Base-by-base conservation (phyloP, 2,329 filamentous ascomycete species). In the Aspergillus vadensis region DNA sequence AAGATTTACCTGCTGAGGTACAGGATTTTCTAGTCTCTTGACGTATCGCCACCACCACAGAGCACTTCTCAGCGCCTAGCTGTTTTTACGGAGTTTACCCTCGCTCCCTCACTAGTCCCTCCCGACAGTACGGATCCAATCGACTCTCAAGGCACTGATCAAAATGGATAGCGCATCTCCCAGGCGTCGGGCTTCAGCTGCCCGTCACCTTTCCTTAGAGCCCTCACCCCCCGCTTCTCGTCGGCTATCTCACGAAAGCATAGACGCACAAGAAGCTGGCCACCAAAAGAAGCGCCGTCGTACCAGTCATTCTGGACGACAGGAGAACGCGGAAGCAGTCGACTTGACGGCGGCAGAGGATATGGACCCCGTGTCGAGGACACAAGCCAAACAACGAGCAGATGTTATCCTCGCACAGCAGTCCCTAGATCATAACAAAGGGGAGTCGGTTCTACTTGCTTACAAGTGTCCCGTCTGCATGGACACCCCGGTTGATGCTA, bases 401-500 rank as follows among this genome's bases (percentile, higher is more conserved):
- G 82, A 85, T 61, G 81, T 82, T 0, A 74, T 84, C 39, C 79
- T 80, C 58, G 75, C 80, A 1, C 79, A 83, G 63, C 68, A 77
- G 30, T 62, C 70, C 2, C 57, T 65, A 2, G 71, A 73, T 6
- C 68, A 69, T 9, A 70, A 72, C 36, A 64, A 70, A 17, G 70
- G 65, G 15, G 73, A 67, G 3, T 77, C 77, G 38, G 67, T 76
- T 38, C 77, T 83, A 65, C 82, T 75, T 21, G 80, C 73, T 5
- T 82, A 82, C 69, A 84, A 78, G 62, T 88, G 86, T 69, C 85
- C 87, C 48, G 85, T 88, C 21, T 88, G 86, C 73, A 84, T 88
- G 83, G 86, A 88, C 65, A 80, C 77, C 4, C 84, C 82, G 2
- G 85, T 81, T 8, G 81, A 88, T 69, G 79, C 86, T 9, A 87